These are phyloP conservation scores for Selenicereus undatus DNA, from an alignment of 148 eudicot species.

Conservation along the genomic window DNA sequence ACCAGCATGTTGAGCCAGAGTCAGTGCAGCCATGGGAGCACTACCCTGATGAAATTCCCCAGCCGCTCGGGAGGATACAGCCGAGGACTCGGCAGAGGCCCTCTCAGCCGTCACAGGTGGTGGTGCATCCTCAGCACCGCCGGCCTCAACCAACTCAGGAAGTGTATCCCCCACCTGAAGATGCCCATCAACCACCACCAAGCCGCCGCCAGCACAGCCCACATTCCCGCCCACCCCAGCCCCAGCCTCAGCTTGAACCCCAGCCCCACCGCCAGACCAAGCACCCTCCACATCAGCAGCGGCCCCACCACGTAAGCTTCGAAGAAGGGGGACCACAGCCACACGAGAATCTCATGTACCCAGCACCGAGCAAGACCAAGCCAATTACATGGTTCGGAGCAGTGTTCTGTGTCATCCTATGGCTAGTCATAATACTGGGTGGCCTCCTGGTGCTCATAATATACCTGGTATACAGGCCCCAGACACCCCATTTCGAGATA, in stretches of 20 bases:
- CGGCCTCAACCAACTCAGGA: neutral
- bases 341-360: conserved; percentile 32
- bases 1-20: conserved; percentile 21
- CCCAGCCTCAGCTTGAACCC: neutral
- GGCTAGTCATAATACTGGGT: conserved; percentile 62
- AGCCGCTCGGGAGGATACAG: conserved; percentile 18
- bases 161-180: conserved; percentile 3
- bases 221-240: neutral
- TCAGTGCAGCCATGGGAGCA: conserved; percentile 29
- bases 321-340: conserved; percentile 15
- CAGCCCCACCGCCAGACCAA: neutral
- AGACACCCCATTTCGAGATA: conserved; percentile 61
- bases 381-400: conserved; percentile 61
- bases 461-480: conserved; percentile 65
- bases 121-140: neutral
- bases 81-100: conserved; percentile 21
- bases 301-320: conserved; percentile 16
- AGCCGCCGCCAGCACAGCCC: conserved; percentile 14
- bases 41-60: conserved; percentile 23
- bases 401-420: conserved; percentile 58
- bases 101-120: conserved; percentile 2
- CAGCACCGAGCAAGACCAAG: conserved; percentile 38
- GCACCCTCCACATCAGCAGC: conserved; percentile 17
- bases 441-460: conserved; percentile 68
- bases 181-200: conserved; percentile 9